Base-by-base conservation (phyloP, 306 rosid genomes). In the Canavalia gladiata region DNA sequence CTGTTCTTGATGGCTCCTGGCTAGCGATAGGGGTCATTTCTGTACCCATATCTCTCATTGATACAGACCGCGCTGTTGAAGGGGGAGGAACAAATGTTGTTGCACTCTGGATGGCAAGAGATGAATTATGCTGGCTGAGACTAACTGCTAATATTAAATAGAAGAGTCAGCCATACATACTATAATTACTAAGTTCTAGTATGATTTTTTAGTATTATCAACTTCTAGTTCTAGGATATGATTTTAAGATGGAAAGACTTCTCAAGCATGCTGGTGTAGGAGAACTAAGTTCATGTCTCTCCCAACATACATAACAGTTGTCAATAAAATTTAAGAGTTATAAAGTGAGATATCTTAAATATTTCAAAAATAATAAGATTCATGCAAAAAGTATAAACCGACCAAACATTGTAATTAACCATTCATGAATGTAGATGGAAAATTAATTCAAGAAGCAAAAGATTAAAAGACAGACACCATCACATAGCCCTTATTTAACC, bases 41-140 rank as follows among this genome's bases (percentile, higher is more conserved):
- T 18, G 99, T 95, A 47, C 99, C 99, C 99, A 95, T 95, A 77
- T 95, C 99, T 87, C 97, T 89, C 99, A 95, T 95, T 5, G 99
- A 95, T 76, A 95, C 97, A 54, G 99, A 95, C 74, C 99, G 90
- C 80, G 99, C 99, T 10, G 97, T 93, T 52, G 99, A 85, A 69
- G 95, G 91, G 64, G 97, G 97, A 55, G 97, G 97, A 78, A 92
- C 84, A 82, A 92, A 89, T 79, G 95, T 90, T 56, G 97, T 91
- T 42, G 92, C 89, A 71, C 91, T 88, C 80, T 88, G 95, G 72
- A 87, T 39, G 76, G 90, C 91, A 80, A 87, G 68, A 34, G 99
- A 88, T 83, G 97, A 89, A 88, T 87, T 88, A 54, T 91, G 97
- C 81, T 84, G 95, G 88, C 97, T 93, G 60, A 91, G 90, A 85